Evolutionary conservation across 169 alveolate species (phyloP), one percentile per base, ranked within the genome.

Genomic region (Plasmodium relictum): DNA sequence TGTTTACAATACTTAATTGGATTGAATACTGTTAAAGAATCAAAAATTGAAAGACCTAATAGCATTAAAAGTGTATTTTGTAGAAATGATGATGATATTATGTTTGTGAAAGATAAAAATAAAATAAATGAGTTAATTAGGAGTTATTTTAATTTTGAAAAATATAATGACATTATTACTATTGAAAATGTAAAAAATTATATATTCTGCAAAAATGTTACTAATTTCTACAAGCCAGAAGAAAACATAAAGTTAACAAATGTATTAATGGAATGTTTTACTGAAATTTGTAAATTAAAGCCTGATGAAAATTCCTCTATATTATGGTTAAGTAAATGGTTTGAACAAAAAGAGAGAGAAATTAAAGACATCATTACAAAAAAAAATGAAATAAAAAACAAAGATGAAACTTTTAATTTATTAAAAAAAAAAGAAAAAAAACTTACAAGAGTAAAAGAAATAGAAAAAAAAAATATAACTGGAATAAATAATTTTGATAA

Each of bases 281-380:
- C 44, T 18, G 26, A 70, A 16, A 70, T 86, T 22, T 86, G 88
- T 59, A 61, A 69, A 50, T n/a, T 22, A 39, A 71, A 44, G 18
- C 92, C 92, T 18, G 22, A 39, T 59, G 68, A 45, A 42, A 26
- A 86, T 61, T 6, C 65, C 20, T 76, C 76, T 18, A 31, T 70
- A 9, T 8, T 59, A 22, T 86, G 92, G 92, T 39, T 86, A 63
- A 58, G 58, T 54, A 50, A 86, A 56, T 86, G 92, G 92, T 7
- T 86, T 16, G 37, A 22, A 31, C 68, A 86, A 66, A 86, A 61
- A 39, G 61, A 31, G 45, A 63, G 12, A 18, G 74, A 69, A 22
- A 86, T 70, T 4, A n/a, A 59, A 37, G 41, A 5, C 0, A 18
- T 24, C 8, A 12, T 44, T 39, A 69, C 20, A 52, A 85, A 58